These are phyloP conservation scores for Mycena epipterygia DNA, from an alignment of 768 basidiomycete species.

Conservation along the genomic window DNA sequence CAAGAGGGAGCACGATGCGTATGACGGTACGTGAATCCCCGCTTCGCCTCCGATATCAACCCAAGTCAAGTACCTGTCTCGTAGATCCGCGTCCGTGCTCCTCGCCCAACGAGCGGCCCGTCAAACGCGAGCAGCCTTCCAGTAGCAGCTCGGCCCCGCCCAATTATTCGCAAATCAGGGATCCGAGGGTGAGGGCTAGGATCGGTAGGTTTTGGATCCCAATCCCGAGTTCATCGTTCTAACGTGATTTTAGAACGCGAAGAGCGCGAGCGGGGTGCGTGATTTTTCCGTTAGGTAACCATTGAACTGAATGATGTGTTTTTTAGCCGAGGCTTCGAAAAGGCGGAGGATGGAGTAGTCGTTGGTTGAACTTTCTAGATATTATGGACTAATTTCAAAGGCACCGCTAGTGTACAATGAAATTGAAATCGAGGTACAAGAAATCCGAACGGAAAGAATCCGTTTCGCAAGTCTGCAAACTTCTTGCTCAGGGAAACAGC, in stretches of 20 bases:
- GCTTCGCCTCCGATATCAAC: neutral
- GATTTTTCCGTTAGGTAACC: no score
- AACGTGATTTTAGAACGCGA: neutral
- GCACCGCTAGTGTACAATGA: no score
- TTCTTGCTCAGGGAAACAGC: neutral
- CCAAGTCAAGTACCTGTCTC: neutral
- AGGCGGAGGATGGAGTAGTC: no score
- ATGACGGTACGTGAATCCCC: neutral
- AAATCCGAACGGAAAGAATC: no score
- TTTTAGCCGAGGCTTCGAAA: no score
- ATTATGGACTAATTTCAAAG: no score
- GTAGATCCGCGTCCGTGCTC: neutral
- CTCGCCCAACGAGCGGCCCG: neutral
- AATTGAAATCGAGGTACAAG: no score
- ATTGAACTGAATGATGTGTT: no score
- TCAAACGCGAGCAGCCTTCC: conserved; percentile 15
- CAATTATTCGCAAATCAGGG: neutral
- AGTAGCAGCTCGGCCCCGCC: no score
- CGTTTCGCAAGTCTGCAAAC: no score
- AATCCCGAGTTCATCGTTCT: neutral
- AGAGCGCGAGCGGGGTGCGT: neutral
- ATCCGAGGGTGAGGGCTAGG: conserved; percentile 7
- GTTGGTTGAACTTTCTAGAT: no score
- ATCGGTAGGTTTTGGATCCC: neutral
- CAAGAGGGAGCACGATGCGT: conserved; percentile 12